Evolutionary conservation across 2,329 filamentous ascomycete species (phyloP), one percentile per base, ranked within the genome.

Genomic region (Aspergillus quadricinctus): DNA sequence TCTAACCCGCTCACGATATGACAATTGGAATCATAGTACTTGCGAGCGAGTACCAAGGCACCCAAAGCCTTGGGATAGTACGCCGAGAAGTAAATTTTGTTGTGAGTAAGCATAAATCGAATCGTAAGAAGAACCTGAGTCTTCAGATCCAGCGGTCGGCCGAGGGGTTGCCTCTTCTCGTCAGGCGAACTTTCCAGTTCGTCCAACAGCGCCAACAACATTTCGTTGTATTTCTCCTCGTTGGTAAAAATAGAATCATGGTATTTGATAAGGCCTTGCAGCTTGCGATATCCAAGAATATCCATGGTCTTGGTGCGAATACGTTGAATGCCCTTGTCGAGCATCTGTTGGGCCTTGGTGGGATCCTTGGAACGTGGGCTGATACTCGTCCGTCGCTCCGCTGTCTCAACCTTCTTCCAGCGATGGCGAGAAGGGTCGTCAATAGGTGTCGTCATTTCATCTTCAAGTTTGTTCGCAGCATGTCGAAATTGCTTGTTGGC

Each of bases 121-220:
- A 78, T 68, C 6, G 74, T 77, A 23, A 72, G 65, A 27, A 78
- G 61, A n/a, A 76, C 68, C 52, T 77, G 75, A 3, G 72, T 75
- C 54, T 77, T 77, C 49, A 75, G 58, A 48, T 77, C 75, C 41
- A 69, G 54, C 9, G 66, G 56, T 21, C 64, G 59, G 31, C 59
- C 58, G 17, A 61, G 52, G 37, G 66, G 57, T 31, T 66, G 58
- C 48, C 65, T 66, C 49, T 67, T 69, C 31, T 69, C 69, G 5
- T 67, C 63, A 25, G 64, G 66, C 0, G 67, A 60, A 9, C 64
- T 62, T 58, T 76, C 72, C 14, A 78, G 61, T 43, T 73, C 71
- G 10, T 66, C 64, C 25, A 77, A 57, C 37, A 78, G 61, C 27
- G 73, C 73, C 31, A 71, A 50, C 2, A 78, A 57, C 57, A 77